phyloP scores from a whole-genome alignment of 768 basidiomycete genomes.

The Suillus alpinus region DNA sequence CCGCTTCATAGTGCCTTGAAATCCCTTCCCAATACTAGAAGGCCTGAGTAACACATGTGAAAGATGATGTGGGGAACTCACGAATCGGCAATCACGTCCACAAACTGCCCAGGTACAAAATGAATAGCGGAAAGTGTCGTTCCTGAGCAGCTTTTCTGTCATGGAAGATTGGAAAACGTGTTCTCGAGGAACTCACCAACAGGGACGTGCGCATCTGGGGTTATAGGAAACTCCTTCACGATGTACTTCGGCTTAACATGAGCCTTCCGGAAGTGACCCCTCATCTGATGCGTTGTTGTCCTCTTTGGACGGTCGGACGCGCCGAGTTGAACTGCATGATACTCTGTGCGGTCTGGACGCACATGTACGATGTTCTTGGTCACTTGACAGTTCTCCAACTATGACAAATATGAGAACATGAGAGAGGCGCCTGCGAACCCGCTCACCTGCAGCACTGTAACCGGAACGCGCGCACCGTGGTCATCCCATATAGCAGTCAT shows the following conservation, averaged over 20 bases:
- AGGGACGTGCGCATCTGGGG: conserved; percentile 84
- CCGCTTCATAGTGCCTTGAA: conserved; percentile 95
- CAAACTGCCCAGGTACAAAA: conserved; percentile 95
- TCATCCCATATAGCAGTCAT: conserved; percentile 95
- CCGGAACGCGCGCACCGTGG: conserved; percentile 82
- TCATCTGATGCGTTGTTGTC: conserved; percentile 74
- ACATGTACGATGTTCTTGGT: conserved; percentile 72
- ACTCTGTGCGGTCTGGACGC: conserved; percentile 64
- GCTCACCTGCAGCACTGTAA: conserved; percentile 90
- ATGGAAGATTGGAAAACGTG: neutral
- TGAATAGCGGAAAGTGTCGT: conserved; percentile 88
- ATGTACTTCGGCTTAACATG: conserved; percentile 78
- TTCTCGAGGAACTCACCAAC: conserved; percentile 56
- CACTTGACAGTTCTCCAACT: conserved; percentile 90
- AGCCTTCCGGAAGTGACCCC: conserved; percentile 87
- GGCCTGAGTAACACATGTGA: conserved; percentile 8
- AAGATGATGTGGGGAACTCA: conserved; percentile 41
- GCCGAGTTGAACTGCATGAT: conserved; percentile 93
- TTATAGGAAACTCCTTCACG: conserved; percentile 86
- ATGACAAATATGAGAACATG: conserved; percentile 11
- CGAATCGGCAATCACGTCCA: conserved; percentile 91
- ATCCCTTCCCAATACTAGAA: conserved; percentile 93
- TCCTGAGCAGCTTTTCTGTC: conserved; percentile 42
- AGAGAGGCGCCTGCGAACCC: conserved; percentile 4
- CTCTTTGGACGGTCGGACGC: conserved; percentile 73